phyloP scores from a whole-genome alignment of 352 stramenopile genomes.

The Globisporangium mamillatum region DNA sequence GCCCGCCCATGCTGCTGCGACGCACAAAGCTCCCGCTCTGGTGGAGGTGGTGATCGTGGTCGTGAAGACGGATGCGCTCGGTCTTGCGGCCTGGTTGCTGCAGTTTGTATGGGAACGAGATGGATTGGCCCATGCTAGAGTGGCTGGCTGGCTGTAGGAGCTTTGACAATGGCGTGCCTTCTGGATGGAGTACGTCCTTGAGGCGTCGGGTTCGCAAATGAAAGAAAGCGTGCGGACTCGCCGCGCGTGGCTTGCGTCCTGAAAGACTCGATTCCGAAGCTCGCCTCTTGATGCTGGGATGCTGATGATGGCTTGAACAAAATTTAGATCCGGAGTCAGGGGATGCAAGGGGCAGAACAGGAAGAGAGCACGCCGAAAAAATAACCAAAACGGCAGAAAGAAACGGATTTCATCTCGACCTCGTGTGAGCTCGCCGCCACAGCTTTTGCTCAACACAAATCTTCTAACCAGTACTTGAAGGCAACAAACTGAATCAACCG shows the following conservation, averaged over 20 bases:
- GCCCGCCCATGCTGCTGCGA: conserved; percentile 14
- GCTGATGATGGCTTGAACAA: not conserved
- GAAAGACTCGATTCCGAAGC: not conserved
- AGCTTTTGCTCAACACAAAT: not conserved
- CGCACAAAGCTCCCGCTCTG: conserved; percentile 4
- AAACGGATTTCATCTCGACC: not conserved
- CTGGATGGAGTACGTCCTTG: not conserved
- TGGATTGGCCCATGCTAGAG: conserved; percentile 11
- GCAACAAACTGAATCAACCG: not conserved
- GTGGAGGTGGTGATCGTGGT: not conserved
- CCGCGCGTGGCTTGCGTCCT: not conserved
- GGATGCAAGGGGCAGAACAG: not conserved
- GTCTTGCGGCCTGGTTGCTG: conserved; percentile 5
- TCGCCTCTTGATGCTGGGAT: not conserved
- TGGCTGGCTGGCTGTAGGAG: not conserved
- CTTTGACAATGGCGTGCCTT: not conserved
- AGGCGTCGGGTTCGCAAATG: conserved; percentile 1
- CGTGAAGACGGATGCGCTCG: not conserved
- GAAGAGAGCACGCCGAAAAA: not conserved
- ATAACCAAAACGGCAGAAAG: not conserved
- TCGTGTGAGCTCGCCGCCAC: not conserved
- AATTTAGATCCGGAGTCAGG: not conserved
- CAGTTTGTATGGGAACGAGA: conserved; percentile 1
- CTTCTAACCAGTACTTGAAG: not conserved
- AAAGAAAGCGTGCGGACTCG: not conserved